phyloP scores from a whole-genome alignment of 257 asterid species.

The Solanum dulcamara region DNA sequence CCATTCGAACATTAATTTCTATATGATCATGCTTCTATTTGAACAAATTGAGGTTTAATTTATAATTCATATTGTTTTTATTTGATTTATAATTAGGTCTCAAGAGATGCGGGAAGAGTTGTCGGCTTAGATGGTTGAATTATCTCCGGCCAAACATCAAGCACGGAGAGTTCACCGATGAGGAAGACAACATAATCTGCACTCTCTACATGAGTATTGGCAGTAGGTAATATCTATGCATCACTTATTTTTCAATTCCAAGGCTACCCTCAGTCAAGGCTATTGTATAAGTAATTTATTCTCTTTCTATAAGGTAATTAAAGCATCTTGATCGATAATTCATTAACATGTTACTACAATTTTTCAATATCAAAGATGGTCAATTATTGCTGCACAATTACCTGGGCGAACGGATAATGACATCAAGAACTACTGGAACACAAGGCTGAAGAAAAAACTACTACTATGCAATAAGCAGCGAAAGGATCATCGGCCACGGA shows the following conservation, averaged over 20 bases:
- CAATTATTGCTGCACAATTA: slow-evolving; percentile 28
- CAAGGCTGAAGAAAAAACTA: slow-evolving; percentile 28
- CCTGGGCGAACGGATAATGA: slow-evolving; percentile 36
- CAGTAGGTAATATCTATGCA: slow-evolving; percentile 17
- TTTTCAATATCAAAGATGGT: slow-evolving; percentile 16
- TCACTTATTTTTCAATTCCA: neutral
- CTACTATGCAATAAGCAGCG: slow-evolving; percentile 12
- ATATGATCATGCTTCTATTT: neutral
- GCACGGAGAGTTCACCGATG: slow-evolving; percentile 36
- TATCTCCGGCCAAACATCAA: slow-evolving; percentile 33
- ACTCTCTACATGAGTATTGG: slow-evolving; percentile 29
- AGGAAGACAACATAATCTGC: slow-evolving; percentile 31
- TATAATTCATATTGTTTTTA: neutral
- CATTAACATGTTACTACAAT: neutral
- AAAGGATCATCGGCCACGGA: slow-evolving; percentile 7
- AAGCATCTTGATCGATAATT: neutral
- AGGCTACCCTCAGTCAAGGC: neutral
- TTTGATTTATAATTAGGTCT: slow-evolving; percentile 13
- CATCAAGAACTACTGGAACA: slow-evolving; percentile 36
- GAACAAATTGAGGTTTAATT: neutral
- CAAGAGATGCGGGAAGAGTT: slow-evolving; percentile 39
- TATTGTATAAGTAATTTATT: neutral
- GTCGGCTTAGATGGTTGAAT: slow-evolving; percentile 38
- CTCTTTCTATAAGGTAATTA: neutral
- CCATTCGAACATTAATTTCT: neutral